phyloP scores from a whole-genome alignment of 2,329 filamentous ascomycete genomes.

The Xylariaceae sp. region DNA sequence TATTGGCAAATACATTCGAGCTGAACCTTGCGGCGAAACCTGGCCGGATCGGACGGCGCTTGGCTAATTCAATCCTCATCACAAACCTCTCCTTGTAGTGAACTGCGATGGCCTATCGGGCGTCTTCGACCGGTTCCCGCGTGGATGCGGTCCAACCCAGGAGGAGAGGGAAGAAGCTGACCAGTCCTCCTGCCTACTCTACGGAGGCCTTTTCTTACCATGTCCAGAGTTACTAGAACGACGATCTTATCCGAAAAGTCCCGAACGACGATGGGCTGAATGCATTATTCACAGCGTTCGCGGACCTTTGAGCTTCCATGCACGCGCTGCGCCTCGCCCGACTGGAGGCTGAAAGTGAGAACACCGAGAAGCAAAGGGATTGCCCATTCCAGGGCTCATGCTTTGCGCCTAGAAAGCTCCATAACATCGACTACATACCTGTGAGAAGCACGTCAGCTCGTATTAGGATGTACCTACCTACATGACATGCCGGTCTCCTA shows the following conservation, averaged over 20 bases:
- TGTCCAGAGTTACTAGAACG: no score
- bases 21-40: background rate
- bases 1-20: background rate
- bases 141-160: no score
- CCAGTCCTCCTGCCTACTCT: background rate
- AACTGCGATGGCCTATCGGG: no score
- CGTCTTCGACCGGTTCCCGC: background rate
- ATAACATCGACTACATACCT: background rate
- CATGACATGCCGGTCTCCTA: no score
- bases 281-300: background rate
- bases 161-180: background rate
- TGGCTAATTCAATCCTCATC: background rate
- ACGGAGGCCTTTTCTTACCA: background rate
- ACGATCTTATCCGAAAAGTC: no score
- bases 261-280: background rate
- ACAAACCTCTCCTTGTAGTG: no score
- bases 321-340: no score
- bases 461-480: no score
- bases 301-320: background rate
- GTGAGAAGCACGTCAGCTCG: no score
- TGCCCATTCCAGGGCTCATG: background rate
- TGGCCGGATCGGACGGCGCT: background rate
- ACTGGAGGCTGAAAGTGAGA: background rate
- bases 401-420: background rate
- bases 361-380: background rate